Evolutionary conservation across 305 asterid genomes (phyloP).

Genomic region (Withania somnifera): DNA sequence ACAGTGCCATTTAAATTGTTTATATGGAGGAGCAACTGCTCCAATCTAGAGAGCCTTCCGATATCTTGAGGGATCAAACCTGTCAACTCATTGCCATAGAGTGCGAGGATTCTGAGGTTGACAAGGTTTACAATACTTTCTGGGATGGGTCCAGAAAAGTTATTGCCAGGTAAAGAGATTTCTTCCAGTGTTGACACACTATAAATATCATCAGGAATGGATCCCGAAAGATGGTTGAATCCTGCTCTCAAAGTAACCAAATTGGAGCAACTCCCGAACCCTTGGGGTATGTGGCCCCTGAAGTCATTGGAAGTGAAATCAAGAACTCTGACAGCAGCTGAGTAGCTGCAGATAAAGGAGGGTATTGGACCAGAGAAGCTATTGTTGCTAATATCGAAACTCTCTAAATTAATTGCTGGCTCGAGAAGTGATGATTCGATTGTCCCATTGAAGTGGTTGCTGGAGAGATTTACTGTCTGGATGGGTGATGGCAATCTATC

Average conservation of each 20-base stretch:
- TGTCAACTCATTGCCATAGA: slow-evolving; percentile 50
- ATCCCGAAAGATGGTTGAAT: slow-evolving; percentile 47
- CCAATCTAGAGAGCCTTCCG: slow-evolving; percentile 53
- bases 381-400: slow-evolving; percentile 63
- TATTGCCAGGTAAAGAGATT: slow-evolving; percentile 56
- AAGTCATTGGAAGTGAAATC: slow-evolving; percentile 71
- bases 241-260: slow-evolving; percentile 58
- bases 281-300: slow-evolving; percentile 40
- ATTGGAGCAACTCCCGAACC: slow-evolving; percentile 37
- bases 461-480: slow-evolving; percentile 44
- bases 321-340: slow-evolving; percentile 24
- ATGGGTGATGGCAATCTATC: slow-evolving; percentile 27
- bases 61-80: slow-evolving; percentile 58
- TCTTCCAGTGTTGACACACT: slow-evolving; percentile 37
- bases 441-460: slow-evolving; percentile 51
- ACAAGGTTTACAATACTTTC: slow-evolving; percentile 34
- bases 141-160: slow-evolving; percentile 43
- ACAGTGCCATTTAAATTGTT: slow-evolving; percentile 59
- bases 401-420: slow-evolving; percentile 28
- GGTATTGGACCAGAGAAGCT: slow-evolving; percentile 64
- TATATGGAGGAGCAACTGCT: slow-evolving; percentile 58
- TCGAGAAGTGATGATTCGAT: slow-evolving; percentile 34
- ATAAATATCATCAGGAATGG: slow-evolving; percentile 51
- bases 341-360: slow-evolving; percentile 31
- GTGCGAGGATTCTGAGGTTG: slow-evolving; percentile 42